These are phyloP conservation scores for Neocatenulostroma microsporum DNA, from an alignment of 2,329 filamentous ascomycete genomes.

Conservation along the genomic window DNA sequence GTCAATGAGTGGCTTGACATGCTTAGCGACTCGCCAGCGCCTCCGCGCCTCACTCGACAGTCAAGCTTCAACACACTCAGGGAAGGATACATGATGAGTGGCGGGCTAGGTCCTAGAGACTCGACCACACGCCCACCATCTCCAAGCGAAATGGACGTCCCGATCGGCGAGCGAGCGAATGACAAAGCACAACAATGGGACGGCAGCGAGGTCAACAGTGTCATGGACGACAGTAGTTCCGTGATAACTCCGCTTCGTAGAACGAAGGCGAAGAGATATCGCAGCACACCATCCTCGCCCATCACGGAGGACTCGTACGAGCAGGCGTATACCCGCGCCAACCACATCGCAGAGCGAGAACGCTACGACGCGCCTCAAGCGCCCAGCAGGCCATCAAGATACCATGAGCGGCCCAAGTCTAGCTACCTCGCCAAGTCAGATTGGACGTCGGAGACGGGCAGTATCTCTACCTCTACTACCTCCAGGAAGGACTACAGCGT, in stretches of 20 bases:
- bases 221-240: conserved; percentile 17
- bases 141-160: conserved; percentile 48
- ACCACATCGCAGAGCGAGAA: conserved; percentile 6
- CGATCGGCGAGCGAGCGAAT: conserved; percentile 51
- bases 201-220: conserved; percentile 31
- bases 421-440: conserved; percentile 19
- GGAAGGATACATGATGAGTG: conserved; percentile 15
- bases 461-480: conserved; percentile 12
- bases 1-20: conserved; percentile 82
- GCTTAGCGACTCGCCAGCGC: conserved; percentile 59
- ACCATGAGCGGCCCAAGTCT: conserved; percentile 13
- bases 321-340: conserved; percentile 8
- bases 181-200: conserved; percentile 41
- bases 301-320: conserved; percentile 12
- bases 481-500: conserved; percentile 38
- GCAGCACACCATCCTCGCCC: conserved; percentile 12
- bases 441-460: too few relatives aligned
- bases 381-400: conserved; percentile 2
- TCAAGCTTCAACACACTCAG: conserved; percentile 41
- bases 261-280: conserved; percentile 20
- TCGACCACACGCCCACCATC: conserved; percentile 5
- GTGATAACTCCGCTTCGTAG: conserved; percentile 11
- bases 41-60: conserved; percentile 45
- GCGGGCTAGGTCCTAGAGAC: conserved; percentile 3
- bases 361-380: conserved; percentile 2